These are phyloP conservation scores for Mycena belliarum DNA, from an alignment of 768 basidiomycete genomes.

Conservation along the genomic window DNA sequence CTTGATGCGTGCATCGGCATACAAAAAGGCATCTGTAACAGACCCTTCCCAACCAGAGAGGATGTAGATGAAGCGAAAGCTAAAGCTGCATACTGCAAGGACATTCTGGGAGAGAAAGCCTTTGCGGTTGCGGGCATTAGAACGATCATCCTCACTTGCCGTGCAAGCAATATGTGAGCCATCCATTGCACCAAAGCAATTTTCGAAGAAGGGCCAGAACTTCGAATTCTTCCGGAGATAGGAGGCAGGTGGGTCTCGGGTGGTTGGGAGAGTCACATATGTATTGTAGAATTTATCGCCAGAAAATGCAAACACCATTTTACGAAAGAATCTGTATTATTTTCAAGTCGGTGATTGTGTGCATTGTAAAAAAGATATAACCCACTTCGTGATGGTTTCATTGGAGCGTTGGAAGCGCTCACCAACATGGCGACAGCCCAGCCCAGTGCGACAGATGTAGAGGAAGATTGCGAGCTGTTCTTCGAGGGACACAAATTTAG, in stretches of 20 bases:
- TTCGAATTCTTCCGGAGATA: constrained; percentile 28
- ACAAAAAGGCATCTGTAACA: constrained; percentile 28
- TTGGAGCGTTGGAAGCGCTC: constrained; percentile 28
- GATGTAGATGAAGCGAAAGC: constrained; percentile 30
- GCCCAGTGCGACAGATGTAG: background rate
- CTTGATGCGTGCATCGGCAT: constrained; percentile 21
- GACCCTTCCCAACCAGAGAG: constrained; percentile 30
- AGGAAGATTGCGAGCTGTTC: constrained; percentile 18
- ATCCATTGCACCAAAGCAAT: constrained; percentile 31
- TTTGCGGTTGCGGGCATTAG: background rate
- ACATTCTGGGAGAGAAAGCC: constrained; percentile 28
- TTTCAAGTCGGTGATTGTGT: background rate
- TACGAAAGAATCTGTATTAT: constrained; percentile 12
- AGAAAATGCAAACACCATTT: constrained; percentile 7
- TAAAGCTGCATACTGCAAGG: constrained; percentile 29
- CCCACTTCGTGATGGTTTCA: constrained; percentile 22
- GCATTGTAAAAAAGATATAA: background rate
- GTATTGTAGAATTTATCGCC: constrained; percentile 14
- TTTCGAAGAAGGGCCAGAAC: constrained; percentile 31
- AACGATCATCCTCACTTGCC: constrained; percentile 10
- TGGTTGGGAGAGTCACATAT: constrained; percentile 18
- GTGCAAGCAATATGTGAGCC: constrained; percentile 28
- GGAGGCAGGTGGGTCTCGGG: constrained; percentile 5
- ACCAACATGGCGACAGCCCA: constrained; percentile 18
- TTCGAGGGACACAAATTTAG: background rate